Evolutionary conservation across 805 yeast genomes (phyloP).

Genomic region (Wickerhamiella sorbophila): DNA sequence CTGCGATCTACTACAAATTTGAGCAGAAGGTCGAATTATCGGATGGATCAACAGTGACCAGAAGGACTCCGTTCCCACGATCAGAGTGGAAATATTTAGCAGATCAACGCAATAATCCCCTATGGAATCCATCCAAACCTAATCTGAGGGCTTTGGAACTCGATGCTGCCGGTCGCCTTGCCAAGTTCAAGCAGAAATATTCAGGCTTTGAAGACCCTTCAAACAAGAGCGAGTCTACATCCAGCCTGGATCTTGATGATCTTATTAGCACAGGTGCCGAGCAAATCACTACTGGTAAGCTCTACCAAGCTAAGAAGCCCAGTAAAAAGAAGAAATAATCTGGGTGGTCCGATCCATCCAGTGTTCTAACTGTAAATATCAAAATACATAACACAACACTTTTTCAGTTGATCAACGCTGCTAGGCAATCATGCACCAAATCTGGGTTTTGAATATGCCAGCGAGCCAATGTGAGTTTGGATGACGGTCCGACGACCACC

Average conservation of each 20-base stretch:
- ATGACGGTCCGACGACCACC: constrained; percentile 23
- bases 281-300: constrained; percentile 16
- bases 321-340: constrained; percentile 14
- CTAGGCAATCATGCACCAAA: constrained; percentile 13
- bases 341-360: too few relatives aligned
- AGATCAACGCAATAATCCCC: constrained; percentile 74
- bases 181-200: constrained; percentile 26
- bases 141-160: constrained; percentile 63
- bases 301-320: constrained; percentile 12
- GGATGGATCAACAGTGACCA: constrained; percentile 78
- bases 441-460: constrained; percentile 17
- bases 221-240: not conserved
- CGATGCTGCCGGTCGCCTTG: constrained; percentile 68
- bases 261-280: constrained; percentile 17
- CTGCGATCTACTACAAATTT: constrained; percentile 83
- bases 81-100: constrained; percentile 70
- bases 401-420: constrained; percentile 4
- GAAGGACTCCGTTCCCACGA: constrained; percentile 81
- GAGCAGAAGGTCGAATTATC: constrained; percentile 79
- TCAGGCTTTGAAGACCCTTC: constrained; percentile 14
- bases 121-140: constrained; percentile 81
- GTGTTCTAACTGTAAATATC: not conserved
- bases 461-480: constrained; percentile 28
- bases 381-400: too few relatives aligned
- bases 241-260: constrained; percentile 16